Percentiles rank a stretch among this genome's conserved stretches.
Conservation (phyloP, 2,329 filamentous ascomycete species). For the Dryadomyces sulphureus region DNA sequence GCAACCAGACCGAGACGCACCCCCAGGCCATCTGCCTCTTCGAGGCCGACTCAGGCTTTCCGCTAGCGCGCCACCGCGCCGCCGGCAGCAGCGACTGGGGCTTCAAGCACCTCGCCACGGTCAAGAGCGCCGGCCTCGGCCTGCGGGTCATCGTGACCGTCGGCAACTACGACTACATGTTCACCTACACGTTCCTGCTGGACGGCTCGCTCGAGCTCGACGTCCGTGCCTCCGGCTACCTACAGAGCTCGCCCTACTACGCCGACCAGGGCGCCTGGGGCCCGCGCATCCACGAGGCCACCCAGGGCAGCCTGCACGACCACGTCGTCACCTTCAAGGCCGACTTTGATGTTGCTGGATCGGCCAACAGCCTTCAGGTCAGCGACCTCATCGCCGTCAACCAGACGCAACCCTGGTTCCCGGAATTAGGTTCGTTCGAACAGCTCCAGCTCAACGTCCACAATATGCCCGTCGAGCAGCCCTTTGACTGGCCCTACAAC, state of each 20-base stretch:
- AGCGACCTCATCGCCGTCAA: conserved; percentile 18
- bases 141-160: conserved; percentile 24
- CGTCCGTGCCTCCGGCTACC: conserved; percentile 23
- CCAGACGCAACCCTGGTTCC: conserved; percentile 21
- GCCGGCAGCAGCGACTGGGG: conserved; percentile 10
- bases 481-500: conserved; percentile 21
- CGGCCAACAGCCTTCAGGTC: conserved; percentile 20
- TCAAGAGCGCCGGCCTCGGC: conserved; percentile 20
- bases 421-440: conserved; percentile 21
- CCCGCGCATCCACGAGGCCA: conserved; percentile 19
- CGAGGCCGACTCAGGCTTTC: conserved; percentile 21
- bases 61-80: conserved; percentile 21
- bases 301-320: conserved; percentile 22
- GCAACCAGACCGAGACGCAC: conserved; percentile 16
- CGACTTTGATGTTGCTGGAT: conserved; percentile 23
- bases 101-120: conserved; percentile 17
- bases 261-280: conserved; percentile 17
- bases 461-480: conserved; percentile 14
- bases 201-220: conserved; percentile 23
- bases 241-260: conserved; percentile 19
- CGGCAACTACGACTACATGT: conserved; percentile 27
- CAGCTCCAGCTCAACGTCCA: conserved; percentile 16
- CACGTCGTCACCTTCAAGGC: conserved; percentile 25
- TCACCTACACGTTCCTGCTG: conserved; percentile 20
- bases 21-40: conserved; percentile 24